Base-by-base conservation (phyloP, 1,139 yeast species). In the Debaryomyces nepalensis region DNA sequence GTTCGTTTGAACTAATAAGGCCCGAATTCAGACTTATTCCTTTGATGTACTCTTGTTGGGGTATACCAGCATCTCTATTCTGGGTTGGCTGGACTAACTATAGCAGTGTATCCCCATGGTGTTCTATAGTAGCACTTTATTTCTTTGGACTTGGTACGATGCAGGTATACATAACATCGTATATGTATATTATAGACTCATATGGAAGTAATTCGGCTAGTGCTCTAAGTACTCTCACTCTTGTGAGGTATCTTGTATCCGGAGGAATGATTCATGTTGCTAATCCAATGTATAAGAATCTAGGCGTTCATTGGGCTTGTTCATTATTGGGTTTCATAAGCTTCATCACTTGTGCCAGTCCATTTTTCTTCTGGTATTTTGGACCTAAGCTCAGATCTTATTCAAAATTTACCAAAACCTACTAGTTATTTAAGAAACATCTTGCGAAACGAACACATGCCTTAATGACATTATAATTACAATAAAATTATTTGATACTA, bases 181-280 rank as follows among this genome's bases (percentile, higher is more conserved):
- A 42, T 22, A 14, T 33, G 18, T 42, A 42, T 19, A 35, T 42
- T 10, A 37, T 42, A 7, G 46, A 42, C 22, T 37, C 46, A 3
- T 42, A 42, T 23, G 44, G 44, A 8, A 21, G 18, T 9, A 32
- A 37, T 18, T 41, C 44, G 7, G 44, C 44, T 1, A 41, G 44
- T 37, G 44, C 44, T 16, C 37, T 41, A 14, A 37, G 41, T 36
- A 42, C 37, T 18, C 20, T 37, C 5, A 37, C 40, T 5, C 20
- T 37, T 8, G 40, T 37, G 16, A 29, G 40, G 15, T 37, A 37
- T 12, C 33, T 29, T 39, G 40, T 39, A 11, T 42, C 45, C 4
- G 45, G 39, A 8, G 45, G 42, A 6, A 39, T 42, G 42, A 33
- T 42, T 9, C 45, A 42, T 31, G 42, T 43, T 26, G 41, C 44